These are phyloP conservation scores for Fusarium austroafricanum DNA, from an alignment of 2,329 filamentous ascomycete genomes.

Conservation along the genomic window DNA sequence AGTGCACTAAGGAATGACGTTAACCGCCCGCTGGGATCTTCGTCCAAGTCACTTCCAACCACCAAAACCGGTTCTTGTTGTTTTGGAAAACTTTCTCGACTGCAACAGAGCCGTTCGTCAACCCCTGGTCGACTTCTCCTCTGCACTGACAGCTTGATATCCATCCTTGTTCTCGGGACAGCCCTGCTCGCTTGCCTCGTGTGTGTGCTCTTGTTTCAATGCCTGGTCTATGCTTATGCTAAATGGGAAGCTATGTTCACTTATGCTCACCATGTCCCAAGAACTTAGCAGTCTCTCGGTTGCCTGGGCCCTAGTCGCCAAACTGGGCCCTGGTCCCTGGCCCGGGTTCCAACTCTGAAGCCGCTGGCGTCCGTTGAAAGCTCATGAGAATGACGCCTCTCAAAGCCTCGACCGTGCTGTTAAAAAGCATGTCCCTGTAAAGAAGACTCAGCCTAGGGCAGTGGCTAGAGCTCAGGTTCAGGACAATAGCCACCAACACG, in stretches of 20 bases:
- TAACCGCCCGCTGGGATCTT: slow-evolving; percentile 23
- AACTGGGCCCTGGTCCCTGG: slow-evolving; percentile 17
- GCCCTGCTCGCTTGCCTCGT: slow-evolving; percentile 27
- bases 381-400: slow-evolving; percentile 12
- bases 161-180: slow-evolving; percentile 20
- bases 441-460: slow-evolving; percentile 13
- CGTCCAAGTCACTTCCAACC: slow-evolving; percentile 16
- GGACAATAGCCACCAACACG: slow-evolving; percentile 23
- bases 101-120: slow-evolving; percentile 38
- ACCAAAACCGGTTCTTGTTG: slow-evolving; percentile 38
- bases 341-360: slow-evolving; percentile 31
- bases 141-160: slow-evolving; percentile 11
- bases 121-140: slow-evolving; percentile 20
- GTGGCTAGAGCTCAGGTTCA: slow-evolving; percentile 9
- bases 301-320: slow-evolving; percentile 15
- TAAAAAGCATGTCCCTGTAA: slow-evolving; percentile 31
- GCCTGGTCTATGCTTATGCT: slow-evolving; percentile 35
- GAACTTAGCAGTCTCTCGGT: slow-evolving; percentile 32
- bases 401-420: slow-evolving; percentile 19
- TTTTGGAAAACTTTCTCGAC: slow-evolving; percentile 35
- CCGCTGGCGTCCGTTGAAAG: slow-evolving; percentile 27
- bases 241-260: slow-evolving; percentile 13
- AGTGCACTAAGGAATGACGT: slow-evolving; percentile 41
- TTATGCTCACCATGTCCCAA: slow-evolving; percentile 23
- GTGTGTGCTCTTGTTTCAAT: slow-evolving; percentile 34